phyloP scores from a whole-genome alignment of 176 grass and related monocot genomes.

The Melocanna baccifera region DNA sequence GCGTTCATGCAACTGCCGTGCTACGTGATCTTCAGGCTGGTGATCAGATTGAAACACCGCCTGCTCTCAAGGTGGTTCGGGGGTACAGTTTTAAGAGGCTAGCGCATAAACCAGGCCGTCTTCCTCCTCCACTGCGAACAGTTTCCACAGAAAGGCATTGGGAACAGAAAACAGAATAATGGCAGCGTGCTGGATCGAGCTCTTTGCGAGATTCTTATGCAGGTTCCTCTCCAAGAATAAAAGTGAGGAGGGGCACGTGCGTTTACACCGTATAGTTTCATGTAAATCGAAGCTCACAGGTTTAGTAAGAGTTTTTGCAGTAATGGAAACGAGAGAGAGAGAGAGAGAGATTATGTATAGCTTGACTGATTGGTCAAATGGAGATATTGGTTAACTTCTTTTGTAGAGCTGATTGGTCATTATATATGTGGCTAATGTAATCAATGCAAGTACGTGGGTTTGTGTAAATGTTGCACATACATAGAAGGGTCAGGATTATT shows the following conservation, averaged over 20 bases:
- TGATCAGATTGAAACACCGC: conserved; percentile 66
- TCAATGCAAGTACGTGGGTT: neutral
- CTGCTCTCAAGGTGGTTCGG: conserved; percentile 61
- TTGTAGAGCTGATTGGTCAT: neutral
- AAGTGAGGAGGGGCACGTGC: conserved; percentile 8
- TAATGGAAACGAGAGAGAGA: neutral
- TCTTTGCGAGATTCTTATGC: conserved; percentile 20
- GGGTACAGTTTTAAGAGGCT: neutral
- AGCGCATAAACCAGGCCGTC: neutral
- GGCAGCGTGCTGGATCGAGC: neutral
- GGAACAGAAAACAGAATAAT: neutral
- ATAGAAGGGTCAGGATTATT: too few species aligned
- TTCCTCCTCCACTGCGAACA: neutral
- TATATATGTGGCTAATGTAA: neutral
- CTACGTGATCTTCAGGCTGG: conserved; percentile 62
- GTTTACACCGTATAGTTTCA: conserved; percentile 25
- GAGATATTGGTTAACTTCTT: conserved; percentile 16
- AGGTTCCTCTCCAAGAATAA: conserved; percentile 8
- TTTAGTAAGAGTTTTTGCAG: conserved; percentile 40
- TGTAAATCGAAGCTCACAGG: conserved; percentile 41
- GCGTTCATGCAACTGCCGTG: conserved; percentile 82
- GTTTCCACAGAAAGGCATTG: neutral
- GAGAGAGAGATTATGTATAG: conserved; percentile 19
- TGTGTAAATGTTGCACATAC: neutral
- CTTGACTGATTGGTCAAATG: conserved; percentile 39